Evolutionary conservation across 1,284 basidiomycete species (phyloP).

Genomic region (Moniliella sp.): DNA sequence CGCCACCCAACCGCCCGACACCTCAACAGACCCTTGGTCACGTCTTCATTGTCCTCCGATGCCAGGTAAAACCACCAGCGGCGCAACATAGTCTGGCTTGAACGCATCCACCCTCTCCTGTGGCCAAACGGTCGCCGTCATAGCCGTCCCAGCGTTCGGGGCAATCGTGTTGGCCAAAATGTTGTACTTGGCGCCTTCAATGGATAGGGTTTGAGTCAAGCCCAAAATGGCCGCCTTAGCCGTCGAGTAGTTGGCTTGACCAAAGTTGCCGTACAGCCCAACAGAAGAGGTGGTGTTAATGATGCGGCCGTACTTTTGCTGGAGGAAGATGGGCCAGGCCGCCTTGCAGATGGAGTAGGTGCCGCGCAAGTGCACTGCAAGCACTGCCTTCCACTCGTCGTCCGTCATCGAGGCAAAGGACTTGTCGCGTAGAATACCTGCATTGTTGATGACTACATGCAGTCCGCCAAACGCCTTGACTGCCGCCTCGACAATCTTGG

Average conservation of each 20-base stretch:
- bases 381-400: conserved; percentile 79
- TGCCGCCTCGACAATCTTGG: conserved; percentile 66
- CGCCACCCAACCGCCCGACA: conserved; percentile 75
- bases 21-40: conserved; percentile 60
- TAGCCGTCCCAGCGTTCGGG: conserved; percentile 51
- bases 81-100: conserved; percentile 80
- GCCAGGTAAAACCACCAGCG: conserved; percentile 83
- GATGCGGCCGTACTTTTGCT: conserved; percentile 77
- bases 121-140: conserved; percentile 43
- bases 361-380: conserved; percentile 58
- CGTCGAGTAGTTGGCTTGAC: conserved; percentile 60
- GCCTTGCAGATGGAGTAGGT: conserved; percentile 53
- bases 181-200: conserved; percentile 73
- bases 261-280: conserved; percentile 58
- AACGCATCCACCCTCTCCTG: conserved; percentile 83
- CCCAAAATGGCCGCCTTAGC: conserved; percentile 86
- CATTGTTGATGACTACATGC: conserved; percentile 75
- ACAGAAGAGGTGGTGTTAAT: conserved; percentile 44
- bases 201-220: conserved; percentile 64
- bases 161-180: conserved; percentile 75
- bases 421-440: conserved; percentile 68
- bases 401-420: conserved; percentile 72
- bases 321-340: conserved; percentile 86
- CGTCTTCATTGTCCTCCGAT: conserved; percentile 54
- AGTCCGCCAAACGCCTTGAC: conserved; percentile 68